Percentiles rank a stretch among this genome's conserved stretches.
phyloP scores from a whole-genome alignment of 768 basidiomycete species.

The Suillus fuscotomentosus region DNA sequence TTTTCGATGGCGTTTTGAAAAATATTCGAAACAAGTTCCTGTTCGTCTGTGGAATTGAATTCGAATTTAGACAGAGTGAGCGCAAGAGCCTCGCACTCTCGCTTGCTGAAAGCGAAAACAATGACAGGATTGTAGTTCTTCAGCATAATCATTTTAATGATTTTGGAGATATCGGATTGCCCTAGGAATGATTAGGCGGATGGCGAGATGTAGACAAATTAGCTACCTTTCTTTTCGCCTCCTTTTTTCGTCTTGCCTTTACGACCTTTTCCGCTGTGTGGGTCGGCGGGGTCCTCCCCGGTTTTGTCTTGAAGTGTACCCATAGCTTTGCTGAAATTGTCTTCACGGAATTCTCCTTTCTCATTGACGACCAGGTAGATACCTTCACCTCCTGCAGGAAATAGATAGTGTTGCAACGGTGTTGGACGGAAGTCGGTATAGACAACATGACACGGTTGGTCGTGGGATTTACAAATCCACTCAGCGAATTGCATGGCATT shows the following conservation, averaged over 20 bases:
- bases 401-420: conserved; percentile 96
- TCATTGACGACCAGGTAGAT: conserved; percentile 99
- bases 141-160: conserved; percentile 97
- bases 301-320: conserved; percentile 79
- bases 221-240: conserved; percentile 82
- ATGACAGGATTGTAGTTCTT: conserved; percentile 99
- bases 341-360: conserved; percentile 94
- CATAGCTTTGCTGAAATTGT: conserved; percentile 98
- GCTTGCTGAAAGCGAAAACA: conserved; percentile 97
- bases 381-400: conserved; percentile 94
- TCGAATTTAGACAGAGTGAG: conserved; percentile 93
- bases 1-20: conserved; percentile 95
- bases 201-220: not conserved
- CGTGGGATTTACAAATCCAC: conserved; percentile 97
- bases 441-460: conserved; percentile 98
- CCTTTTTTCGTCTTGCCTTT: conserved; percentile 95
- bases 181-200: conserved; percentile 42
- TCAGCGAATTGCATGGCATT: conserved; percentile 99
- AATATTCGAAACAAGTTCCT: conserved; percentile 80
- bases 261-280: conserved; percentile 76
- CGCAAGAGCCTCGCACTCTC: conserved; percentile 94
- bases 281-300: conserved; percentile 92
- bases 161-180: conserved; percentile 92
- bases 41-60: conserved; percentile 91
- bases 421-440: conserved; percentile 99